These are phyloP conservation scores for Diaporthe longicolla DNA, from an alignment of 2,329 filamentous ascomycete genomes.

Conservation along the genomic window DNA sequence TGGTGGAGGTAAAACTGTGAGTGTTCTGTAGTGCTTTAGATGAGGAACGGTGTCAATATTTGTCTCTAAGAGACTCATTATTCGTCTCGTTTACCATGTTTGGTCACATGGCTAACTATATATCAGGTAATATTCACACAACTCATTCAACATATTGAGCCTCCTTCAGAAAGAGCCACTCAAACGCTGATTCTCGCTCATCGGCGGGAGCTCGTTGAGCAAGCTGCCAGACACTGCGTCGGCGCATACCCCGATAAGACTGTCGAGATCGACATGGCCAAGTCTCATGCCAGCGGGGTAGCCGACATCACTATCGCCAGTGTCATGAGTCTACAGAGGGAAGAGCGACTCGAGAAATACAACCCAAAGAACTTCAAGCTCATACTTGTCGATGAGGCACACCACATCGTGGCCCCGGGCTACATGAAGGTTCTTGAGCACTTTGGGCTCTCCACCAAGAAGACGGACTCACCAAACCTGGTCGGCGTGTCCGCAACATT, in stretches of 20 bases:
- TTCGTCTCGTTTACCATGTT: background rate
- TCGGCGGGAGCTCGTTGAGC: slow-evolving; percentile 92
- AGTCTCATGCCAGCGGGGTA: slow-evolving; percentile 78
- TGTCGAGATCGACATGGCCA: slow-evolving; percentile 94
- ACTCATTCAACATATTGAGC: slow-evolving; percentile 82
- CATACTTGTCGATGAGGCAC: slow-evolving; percentile 93
- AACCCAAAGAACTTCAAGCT: slow-evolving; percentile 87
- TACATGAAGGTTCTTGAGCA: slow-evolving; percentile 84
- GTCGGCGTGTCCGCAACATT: slow-evolving; percentile 89
- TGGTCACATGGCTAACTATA: background rate
- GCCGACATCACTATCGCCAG: slow-evolving; percentile 97
- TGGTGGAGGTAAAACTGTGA: slow-evolving; percentile 88
- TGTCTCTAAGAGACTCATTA: background rate
- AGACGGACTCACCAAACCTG: slow-evolving; percentile 71
- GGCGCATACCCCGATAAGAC: slow-evolving; percentile 83
- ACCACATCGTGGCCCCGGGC: slow-evolving; percentile 90
- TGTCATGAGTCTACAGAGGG: slow-evolving; percentile 85
- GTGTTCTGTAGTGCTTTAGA: slow-evolving; percentile 46
- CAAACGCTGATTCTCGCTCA: slow-evolving; percentile 94
- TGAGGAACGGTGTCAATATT: background rate
- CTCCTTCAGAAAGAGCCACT: slow-evolving; percentile 69
- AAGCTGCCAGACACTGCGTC: slow-evolving; percentile 88
- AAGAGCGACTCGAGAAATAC: slow-evolving; percentile 84
- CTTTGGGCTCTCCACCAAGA: slow-evolving; percentile 74
- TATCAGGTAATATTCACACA: slow-evolving; percentile 92